Evolutionary conservation across 192 early-diverging fungal species (phyloP), one percentile per base, ranked within the genome.

Genomic region (Entomortierella parvispora): DNA sequence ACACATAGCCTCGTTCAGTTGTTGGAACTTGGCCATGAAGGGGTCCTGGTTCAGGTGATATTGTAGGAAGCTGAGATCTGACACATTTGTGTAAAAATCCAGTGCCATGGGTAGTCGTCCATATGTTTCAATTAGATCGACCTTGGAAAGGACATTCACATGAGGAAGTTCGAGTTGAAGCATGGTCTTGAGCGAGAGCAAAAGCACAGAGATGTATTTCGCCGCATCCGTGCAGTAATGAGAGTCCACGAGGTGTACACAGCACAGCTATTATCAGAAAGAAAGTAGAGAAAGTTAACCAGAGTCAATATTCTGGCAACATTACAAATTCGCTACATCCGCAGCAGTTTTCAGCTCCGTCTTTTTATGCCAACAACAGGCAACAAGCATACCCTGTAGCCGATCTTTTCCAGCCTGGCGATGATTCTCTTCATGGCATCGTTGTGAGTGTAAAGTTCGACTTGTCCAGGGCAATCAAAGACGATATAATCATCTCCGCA

Each of bases 391-490:
- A 93, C 91, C 59, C 91, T 76, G 68, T 89, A 92, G 66, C 92
- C 77, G 9, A 85, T 67, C 66, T 91, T 89, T 80, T 90, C 87
- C 49, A 99, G 81, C 48, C 65, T 69, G 29, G 87, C 85, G 6
- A 96, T 68, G 22, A 97, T 89, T 45, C 90, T 87, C 59, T 92
- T 90, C 60, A 99, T 86, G 26, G 93, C 83, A 52, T 86, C 79
- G 81, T 97, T 93, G 77, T 99, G 97, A 20, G 97, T 98, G 80
- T 97, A 99, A 18, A 99, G 88, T 68, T 99, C 97, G 23, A 99
- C 97, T 72, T 99, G 96, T 4, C 97, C 95, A 8, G 97, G 97
- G 57, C 94, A 97, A 81, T 99, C 97, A 75, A 99, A 93, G 33
- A 99, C 89, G 54, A 97, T 86, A 80, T 98, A 97, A 59, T 93